A percentile compares a stretch with the other conserved stretches of the same genome.
Conservation (phyloP, 768 basidiomycete species). For the Russula olivacea region DNA sequence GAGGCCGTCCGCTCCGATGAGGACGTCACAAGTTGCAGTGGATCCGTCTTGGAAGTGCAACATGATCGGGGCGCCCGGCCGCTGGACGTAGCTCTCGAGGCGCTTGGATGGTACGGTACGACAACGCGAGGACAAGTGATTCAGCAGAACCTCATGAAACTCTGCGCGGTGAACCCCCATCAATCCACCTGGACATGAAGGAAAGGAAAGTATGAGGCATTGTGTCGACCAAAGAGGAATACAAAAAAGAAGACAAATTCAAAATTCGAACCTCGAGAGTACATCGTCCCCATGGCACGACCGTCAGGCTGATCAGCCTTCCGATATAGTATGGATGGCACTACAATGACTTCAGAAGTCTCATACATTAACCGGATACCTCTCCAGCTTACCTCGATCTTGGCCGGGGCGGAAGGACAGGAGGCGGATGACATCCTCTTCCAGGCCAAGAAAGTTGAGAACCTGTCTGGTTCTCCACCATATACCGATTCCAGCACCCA, state of each 20-base stretch:
- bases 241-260: constrained; percentile 6
- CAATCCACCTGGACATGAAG: constrained; percentile 28
- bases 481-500: constrained; percentile 33
- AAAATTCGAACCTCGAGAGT: constrained; percentile 46
- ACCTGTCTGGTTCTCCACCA: constrained; percentile 36
- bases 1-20: constrained; percentile 66
- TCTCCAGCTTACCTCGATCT: constrained; percentile 10
- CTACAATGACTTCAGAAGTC: constrained; percentile 31
- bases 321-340: constrained; percentile 48
- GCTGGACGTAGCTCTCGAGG: constrained; percentile 50
- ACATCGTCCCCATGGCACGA: constrained; percentile 44
- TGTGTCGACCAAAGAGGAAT: not conserved
- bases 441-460: constrained; percentile 29
- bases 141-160: constrained; percentile 55
- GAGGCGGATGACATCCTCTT: constrained; percentile 27
- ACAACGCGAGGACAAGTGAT: constrained; percentile 39
- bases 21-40: constrained; percentile 52
- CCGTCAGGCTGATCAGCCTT: constrained; percentile 57
- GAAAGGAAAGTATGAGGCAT: not conserved
- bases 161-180: constrained; percentile 56
- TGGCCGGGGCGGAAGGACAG: constrained; percentile 28
- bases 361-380: not conserved
- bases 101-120: constrained; percentile 51
- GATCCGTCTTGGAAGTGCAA: constrained; percentile 60
- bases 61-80: constrained; percentile 34